These are phyloP conservation scores for Solanum clarkiae DNA, from an alignment of 257 asterid species.

Conservation along the genomic window DNA sequence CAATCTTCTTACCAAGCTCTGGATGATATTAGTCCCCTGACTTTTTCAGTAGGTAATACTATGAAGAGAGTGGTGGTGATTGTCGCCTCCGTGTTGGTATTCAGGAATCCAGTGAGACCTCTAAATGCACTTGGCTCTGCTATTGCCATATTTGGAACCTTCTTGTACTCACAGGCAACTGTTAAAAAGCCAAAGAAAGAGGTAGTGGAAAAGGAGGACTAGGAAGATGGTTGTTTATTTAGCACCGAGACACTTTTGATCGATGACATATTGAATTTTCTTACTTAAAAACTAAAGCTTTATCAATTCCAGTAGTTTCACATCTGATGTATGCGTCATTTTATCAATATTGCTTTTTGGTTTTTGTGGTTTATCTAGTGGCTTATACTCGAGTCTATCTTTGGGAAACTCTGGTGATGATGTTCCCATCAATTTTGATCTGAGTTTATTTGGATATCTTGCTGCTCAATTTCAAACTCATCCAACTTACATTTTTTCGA, in stretches of 20 bases:
- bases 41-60: conserved; percentile 88
- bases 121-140: conserved; percentile 87
- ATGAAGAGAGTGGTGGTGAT: conserved; percentile 98
- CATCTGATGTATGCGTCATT: conserved; percentile 7
- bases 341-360: neutral
- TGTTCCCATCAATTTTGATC: neutral
- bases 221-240: conserved; percentile 8
- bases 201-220: conserved; percentile 40
- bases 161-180: conserved; percentile 82
- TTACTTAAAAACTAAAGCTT: neutral
- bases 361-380: neutral
- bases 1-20: conserved; percentile 93
- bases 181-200: conserved; percentile 56
- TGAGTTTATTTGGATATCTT: neutral
- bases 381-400: neutral
- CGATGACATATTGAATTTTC: conserved; percentile 3
- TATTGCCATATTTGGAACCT: conserved; percentile 72
- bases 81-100: conserved; percentile 72
- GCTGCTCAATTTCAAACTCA: neutral
- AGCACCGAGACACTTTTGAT: neutral
- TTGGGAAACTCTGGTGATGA: neutral
- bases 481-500: neutral
- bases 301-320: neutral
- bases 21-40: conserved; percentile 87
- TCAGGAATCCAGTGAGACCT: conserved; percentile 88